Evolutionary conservation across 2,329 filamentous ascomycete species (phyloP).

Genomic region (Phialocephala subalpina): DNA sequence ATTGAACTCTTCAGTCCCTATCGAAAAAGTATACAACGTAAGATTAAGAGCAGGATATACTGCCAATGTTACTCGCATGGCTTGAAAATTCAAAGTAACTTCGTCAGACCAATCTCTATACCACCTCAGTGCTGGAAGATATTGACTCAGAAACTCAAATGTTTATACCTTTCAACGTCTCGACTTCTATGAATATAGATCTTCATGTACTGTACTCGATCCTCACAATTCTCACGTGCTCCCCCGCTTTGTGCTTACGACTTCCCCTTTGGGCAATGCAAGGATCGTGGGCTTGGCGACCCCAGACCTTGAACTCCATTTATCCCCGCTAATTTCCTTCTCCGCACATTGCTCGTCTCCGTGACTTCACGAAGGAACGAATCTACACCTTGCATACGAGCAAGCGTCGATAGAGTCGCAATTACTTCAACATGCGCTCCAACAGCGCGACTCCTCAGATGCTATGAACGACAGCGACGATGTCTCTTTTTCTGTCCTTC

Average conservation of each 20-base stretch:
- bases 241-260: not conserved
- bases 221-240: too few species aligned
- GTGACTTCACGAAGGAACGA: not conserved
- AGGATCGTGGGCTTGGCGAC: not conserved
- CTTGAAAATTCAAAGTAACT: too few species aligned
- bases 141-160: too few species aligned
- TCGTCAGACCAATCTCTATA: too few species aligned
- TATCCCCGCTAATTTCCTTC: not conserved
- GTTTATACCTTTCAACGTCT: too few species aligned
- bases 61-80: too few species aligned
- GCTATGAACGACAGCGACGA: constrained; percentile 43
- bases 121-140: too few species aligned
- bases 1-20: too few species aligned
- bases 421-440: not conserved
- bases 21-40: too few species aligned
- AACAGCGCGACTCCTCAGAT: constrained; percentile 33
- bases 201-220: not conserved
- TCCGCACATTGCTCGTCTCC: too few species aligned
- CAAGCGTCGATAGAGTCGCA: not conserved
- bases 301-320: not conserved
- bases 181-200: too few species aligned
- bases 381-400: not conserved
- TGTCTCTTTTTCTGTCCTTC: constrained; percentile 31
- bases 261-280: not conserved
- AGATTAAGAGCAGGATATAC: too few species aligned